A percentile compares a stretch with the other conserved stretches of the same genome.
Evolutionary conservation across 2,329 filamentous ascomycete genomes (phyloP).

Genomic region (Fusarium verticillioides): DNA sequence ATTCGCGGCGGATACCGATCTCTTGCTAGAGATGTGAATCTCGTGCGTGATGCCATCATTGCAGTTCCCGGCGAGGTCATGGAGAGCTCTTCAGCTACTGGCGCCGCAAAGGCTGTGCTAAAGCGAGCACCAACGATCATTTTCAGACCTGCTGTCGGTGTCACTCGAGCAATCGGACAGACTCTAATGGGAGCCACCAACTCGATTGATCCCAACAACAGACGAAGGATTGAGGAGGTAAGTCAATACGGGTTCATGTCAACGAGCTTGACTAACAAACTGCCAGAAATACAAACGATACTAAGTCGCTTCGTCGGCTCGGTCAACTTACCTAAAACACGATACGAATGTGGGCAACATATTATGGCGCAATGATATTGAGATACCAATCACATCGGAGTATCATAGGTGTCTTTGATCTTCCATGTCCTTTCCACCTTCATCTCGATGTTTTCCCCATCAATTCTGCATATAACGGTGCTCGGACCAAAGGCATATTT

Average conservation of each 20-base stretch:
- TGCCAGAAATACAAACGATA: conserved; percentile 62
- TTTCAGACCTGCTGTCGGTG: conserved; percentile 88
- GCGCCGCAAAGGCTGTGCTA: conserved; percentile 81
- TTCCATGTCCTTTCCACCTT: conserved; percentile 8
- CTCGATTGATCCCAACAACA: conserved; percentile 83
- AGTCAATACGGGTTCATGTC: conserved; percentile 55
- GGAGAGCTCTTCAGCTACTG: conserved; percentile 83
- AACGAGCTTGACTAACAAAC: conserved; percentile 16
- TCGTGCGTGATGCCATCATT: conserved; percentile 91
- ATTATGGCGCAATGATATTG: conserved; percentile 24
- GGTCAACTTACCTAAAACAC: background rate
- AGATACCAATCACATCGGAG: conserved; percentile 12
- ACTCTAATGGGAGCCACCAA: conserved; percentile 94
- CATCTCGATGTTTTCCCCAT: conserved; percentile 7
- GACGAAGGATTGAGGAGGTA: conserved; percentile 87
- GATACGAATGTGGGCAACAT: conserved; percentile 16
- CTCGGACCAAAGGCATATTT: conserved; percentile 14
- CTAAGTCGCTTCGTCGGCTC: conserved; percentile 36
- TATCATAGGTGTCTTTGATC: conserved; percentile 5
- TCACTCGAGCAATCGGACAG: conserved; percentile 87
- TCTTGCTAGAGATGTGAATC: conserved; percentile 85
- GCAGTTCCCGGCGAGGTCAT: conserved; percentile 92
- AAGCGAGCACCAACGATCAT: conserved; percentile 92
- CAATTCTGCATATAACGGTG: conserved; percentile 27
- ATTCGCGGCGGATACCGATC: conserved; percentile 84